Base-by-base conservation (phyloP, 2,329 filamentous ascomycete genomes). In the Ophiosphaerella korrae region DNA sequence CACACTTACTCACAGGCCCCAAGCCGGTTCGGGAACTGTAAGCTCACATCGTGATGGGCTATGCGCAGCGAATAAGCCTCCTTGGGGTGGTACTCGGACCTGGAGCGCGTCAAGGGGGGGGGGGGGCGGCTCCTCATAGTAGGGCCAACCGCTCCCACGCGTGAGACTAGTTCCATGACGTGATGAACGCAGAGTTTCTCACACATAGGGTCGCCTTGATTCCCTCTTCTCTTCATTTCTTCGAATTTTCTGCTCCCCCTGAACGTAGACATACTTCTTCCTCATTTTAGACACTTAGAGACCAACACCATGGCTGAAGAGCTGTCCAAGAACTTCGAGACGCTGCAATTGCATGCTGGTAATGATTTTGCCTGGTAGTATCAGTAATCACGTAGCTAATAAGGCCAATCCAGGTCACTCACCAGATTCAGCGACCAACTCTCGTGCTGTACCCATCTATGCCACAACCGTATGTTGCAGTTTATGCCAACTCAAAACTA, bases 391-490 rank as follows among this genome's bases (percentile, higher is more conserved):
- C 5, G 8, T 24, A 48, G 35, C 53, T 56, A 24, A 57, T 29
- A 24, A 29, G 37, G 23, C 35, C 7, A 33, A 31, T 21, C 18
- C 64, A 95, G 91, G 70, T 55, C 90, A 96, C 64, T 81, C 86
- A 66, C 86, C 90, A 21, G 94, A 97, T 72, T 78, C 89, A 23
- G 74, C 86, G 2, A 96, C 93, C 55, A 93, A 95, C 53, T 83
- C 94, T 23, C 86, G 94, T 66, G 94, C 93, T 40, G 92, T 97
- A 7, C 94, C 94, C 46, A 97, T 99, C 72, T 97, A 97, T 73
- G 92, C 93, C 12, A 92, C 92, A 5, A 93, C 88, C n/a, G 86
- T 84, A 72, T 42, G 76, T 59, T 43, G 7, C n/a, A n/a, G 18
- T 16, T 3, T 8, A 3, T 39, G 40, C 29, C 31, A 16, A 32